These are phyloP conservation scores for Aspergillus fijiensis DNA, from an alignment of 2,329 filamentous ascomycete genomes.

Conservation along the genomic window DNA sequence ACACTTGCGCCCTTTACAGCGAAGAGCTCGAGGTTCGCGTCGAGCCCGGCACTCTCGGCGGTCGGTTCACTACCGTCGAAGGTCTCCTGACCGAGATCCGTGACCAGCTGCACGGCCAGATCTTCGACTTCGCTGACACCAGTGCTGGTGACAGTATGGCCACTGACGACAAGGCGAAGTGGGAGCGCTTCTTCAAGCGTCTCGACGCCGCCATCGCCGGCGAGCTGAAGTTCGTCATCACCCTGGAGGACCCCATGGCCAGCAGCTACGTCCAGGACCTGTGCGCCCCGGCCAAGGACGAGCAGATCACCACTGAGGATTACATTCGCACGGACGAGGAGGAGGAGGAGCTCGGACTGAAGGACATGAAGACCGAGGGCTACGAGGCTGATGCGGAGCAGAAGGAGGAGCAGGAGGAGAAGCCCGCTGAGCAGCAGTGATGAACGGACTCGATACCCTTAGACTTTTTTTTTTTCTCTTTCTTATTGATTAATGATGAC, in stretches of 20 bases:
- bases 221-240: constrained; percentile 74
- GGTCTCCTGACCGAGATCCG: constrained; percentile 89
- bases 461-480: constrained; percentile 11
- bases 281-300: constrained; percentile 74
- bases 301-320: constrained; percentile 75
- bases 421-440: constrained; percentile 27
- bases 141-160: constrained; percentile 77
- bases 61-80: constrained; percentile 95
- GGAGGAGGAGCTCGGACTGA: constrained; percentile 86
- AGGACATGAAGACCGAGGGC: constrained; percentile 87
- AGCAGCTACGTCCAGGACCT: constrained; percentile 93
- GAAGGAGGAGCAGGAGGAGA: constrained; percentile 11
- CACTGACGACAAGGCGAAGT: constrained; percentile 64
- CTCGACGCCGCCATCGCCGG: constrained; percentile 78
- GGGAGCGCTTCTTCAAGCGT: constrained; percentile 76
- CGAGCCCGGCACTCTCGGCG: constrained; percentile 90
- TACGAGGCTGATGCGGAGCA: constrained; percentile 63
- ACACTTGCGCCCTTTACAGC: constrained; percentile 83
- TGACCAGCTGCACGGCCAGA: constrained; percentile 81
- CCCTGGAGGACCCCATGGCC: constrained; percentile 84
- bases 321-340: constrained; percentile 89
- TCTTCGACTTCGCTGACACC: constrained; percentile 71
- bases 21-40: constrained; percentile 84
- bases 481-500: constrained; percentile 17
- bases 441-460: constrained; percentile 22